Evolutionary conservation across 2,329 filamentous ascomycete species (phyloP).

Genomic region (Fusarium poae): DNA sequence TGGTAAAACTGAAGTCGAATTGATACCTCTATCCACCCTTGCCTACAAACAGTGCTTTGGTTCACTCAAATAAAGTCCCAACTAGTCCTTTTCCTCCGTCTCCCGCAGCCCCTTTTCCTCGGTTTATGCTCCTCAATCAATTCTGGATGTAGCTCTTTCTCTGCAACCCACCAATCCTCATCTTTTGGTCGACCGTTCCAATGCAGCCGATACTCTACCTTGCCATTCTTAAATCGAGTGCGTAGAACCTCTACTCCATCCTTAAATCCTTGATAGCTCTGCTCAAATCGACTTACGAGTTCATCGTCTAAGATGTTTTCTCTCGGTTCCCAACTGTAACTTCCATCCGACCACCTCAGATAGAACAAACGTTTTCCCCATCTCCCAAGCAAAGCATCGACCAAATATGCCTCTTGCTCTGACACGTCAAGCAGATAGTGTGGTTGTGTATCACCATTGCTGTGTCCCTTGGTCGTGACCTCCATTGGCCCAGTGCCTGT

Average conservation of each 20-base stretch:
- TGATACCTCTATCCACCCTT: too few relatives aligned
- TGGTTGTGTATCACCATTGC: neutral
- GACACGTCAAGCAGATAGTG: neutral
- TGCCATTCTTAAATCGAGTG: neutral
- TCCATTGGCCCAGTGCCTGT: neutral
- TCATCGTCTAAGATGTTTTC: neutral
- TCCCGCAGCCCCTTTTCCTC: neutral
- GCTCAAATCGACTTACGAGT: neutral
- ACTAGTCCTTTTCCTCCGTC: neutral
- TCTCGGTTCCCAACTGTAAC: neutral
- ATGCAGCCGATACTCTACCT: neutral
- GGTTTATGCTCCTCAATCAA: constrained; percentile 1
- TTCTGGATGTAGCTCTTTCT: neutral
- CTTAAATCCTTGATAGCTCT: neutral
- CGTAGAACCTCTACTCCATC: neutral
- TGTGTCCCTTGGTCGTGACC: neutral
- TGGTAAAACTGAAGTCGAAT: too few relatives aligned
- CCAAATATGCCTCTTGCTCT: neutral
- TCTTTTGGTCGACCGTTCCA: neutral
- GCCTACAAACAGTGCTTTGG: neutral
- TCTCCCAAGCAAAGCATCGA: neutral
- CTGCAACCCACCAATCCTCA: neutral
- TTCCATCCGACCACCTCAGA: neutral
- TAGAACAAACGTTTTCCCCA: neutral
- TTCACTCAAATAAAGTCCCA: neutral